phyloP scores from a whole-genome alignment of 257 asterid genomes.

The Lycium ferocissimum region DNA sequence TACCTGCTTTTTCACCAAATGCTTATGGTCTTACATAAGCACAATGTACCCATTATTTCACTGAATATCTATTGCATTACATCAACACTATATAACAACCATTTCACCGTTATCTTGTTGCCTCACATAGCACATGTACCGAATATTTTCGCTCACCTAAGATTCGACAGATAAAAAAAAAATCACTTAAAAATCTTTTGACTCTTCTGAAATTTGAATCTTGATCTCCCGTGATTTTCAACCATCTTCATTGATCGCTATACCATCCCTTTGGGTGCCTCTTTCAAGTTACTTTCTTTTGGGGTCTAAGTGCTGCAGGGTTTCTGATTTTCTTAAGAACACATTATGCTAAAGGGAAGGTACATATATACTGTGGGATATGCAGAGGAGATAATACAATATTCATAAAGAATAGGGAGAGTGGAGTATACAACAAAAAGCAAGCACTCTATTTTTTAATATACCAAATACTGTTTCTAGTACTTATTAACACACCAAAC shows the following conservation, averaged over 20 bases:
- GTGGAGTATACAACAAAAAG: not conserved
- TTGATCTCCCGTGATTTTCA: not conserved
- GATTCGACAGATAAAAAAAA: too few species aligned
- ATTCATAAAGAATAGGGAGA: not conserved
- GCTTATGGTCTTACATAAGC: not conserved
- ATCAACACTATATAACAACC: too few species aligned
- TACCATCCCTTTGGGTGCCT: not conserved
- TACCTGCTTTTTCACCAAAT: not conserved
- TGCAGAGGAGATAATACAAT: not conserved
- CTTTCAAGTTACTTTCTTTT: not conserved
- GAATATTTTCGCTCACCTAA: not conserved
- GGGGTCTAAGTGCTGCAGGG: not conserved
- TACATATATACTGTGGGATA: not conserved
- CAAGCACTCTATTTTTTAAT: not conserved
- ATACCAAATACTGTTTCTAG: not conserved
- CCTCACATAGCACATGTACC: not conserved
- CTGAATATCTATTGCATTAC: too few species aligned
- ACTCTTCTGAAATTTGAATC: not conserved
- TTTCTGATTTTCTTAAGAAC: not conserved
- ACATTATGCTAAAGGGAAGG: not conserved
- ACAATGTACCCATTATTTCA: not conserved
- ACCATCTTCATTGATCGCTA: not conserved
- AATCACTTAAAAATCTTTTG: too few species aligned
- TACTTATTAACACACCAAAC: slow-evolving; percentile 11
- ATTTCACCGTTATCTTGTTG: too few species aligned